phyloP scores from a whole-genome alignment of 768 basidiomycete genomes.

The Tylopilus vinaceipallidus region DNA sequence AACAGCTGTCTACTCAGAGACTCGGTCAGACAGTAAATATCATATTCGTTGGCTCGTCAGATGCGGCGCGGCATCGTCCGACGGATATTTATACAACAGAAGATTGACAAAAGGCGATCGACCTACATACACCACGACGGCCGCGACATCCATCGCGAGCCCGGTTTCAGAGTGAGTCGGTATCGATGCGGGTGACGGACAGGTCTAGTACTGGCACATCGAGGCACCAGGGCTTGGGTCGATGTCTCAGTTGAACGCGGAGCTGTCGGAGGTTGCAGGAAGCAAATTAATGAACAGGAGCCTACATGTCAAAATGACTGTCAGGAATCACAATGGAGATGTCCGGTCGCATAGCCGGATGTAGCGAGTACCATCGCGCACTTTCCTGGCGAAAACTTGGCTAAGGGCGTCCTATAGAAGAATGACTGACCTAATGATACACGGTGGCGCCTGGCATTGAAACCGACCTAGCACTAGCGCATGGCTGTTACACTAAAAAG shows the following conservation, averaged over 20 bases:
- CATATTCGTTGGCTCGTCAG: not conserved
- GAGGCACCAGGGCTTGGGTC: not conserved
- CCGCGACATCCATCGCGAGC: not conserved
- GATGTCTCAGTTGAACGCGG: constrained; percentile 11
- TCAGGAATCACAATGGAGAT: not conserved
- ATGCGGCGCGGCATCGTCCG: constrained; percentile 5
- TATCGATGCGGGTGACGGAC: too few relatives aligned
- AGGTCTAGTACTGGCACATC: not conserved
- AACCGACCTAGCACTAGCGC: not conserved
- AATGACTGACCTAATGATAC: not conserved
- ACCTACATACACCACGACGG: not conserved
- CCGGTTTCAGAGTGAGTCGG: not conserved
- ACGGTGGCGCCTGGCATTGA: constrained; percentile 7
- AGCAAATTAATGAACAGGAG: not conserved
- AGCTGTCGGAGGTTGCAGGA: constrained; percentile 5
- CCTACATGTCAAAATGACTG: constrained; percentile 2
- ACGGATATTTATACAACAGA: constrained; percentile 2
- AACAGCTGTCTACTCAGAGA: not conserved
- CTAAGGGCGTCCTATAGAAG: not conserved
- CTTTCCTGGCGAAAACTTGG: not conserved
- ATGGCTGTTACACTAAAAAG: not conserved
- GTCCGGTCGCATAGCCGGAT: not conserved
- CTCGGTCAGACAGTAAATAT: constrained; percentile 3
- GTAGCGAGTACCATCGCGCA: not conserved
- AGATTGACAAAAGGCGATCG: not conserved